Evolutionary conservation across 2,329 filamentous ascomycete genomes (phyloP).

Genomic region (Aureobasidium uvarum): DNA sequence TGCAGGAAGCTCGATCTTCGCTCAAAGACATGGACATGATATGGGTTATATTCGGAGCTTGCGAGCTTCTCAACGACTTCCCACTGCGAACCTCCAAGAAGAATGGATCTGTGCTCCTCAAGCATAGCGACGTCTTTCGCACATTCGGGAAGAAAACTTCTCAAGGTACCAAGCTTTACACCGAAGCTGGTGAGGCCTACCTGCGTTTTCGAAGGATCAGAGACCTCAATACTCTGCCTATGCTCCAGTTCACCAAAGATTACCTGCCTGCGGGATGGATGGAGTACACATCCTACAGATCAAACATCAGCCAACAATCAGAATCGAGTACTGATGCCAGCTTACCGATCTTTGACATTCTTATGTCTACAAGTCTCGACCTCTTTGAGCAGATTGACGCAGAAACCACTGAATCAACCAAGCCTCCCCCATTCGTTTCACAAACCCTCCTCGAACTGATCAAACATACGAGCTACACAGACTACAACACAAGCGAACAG

Average conservation of each 20-base stretch:
- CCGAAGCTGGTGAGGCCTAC: not conserved
- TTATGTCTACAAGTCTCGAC: not conserved
- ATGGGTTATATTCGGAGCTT: constrained; percentile 11
- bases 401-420: not conserved
- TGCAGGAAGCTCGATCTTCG: constrained; percentile 7
- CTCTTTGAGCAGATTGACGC: not conserved
- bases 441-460: constrained; percentile 50
- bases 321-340: not conserved
- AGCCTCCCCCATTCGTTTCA: not conserved
- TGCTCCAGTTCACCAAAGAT: not conserved
- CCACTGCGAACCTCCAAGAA: not conserved
- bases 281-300: not conserved
- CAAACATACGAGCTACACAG: constrained; percentile 60
- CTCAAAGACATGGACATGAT: not conserved
- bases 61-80: not conserved
- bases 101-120: not conserved
- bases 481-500: constrained; percentile 61
- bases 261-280: not conserved
- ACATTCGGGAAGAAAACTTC: not conserved
- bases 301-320: not conserved
- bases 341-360: not conserved
- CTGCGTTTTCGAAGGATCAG: not conserved
- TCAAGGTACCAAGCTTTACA: not conserved
- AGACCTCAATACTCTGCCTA: constrained; percentile 1
- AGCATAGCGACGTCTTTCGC: constrained; percentile 3